Base-by-base conservation (phyloP, 129 eudicot genomes). In the Glebionis coronaria region DNA sequence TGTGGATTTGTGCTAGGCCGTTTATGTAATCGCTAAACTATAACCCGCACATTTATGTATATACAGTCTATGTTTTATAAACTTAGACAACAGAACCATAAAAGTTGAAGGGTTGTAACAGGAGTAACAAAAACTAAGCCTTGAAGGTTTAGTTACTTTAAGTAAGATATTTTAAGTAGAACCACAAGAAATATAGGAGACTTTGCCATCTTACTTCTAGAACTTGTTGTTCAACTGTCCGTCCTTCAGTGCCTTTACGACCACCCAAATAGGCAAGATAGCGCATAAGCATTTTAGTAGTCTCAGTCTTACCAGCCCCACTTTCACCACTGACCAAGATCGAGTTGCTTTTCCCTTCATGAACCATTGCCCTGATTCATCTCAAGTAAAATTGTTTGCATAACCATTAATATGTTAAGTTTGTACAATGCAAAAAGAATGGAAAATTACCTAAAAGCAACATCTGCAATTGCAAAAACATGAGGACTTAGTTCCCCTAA, bases 221-320 rank as follows among this genome's bases (percentile, higher is more conserved):
- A 69, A 94, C 99, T 89, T 94, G 95, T 70, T 94, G 99, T 49
- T 94, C 99, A 65, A 94, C 99, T 61, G 99, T 94, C 49, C 99
- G 75, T 62, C 97, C 99, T 84, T 89, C 99, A 35, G 95, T 94
- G 74, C 86, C 90, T 79, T 84, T 80, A 73, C 95, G 93, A 38
- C 97, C 99, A 54, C 99, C 99, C 87, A 94, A 79, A 81, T 81
- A 89, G n/a, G 99, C 99, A 82, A 94, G 92, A 79, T 94, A 94
- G 11, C 84, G 92, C 97, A 94, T 94, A 87, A 89, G 97, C 99
- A 94, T 94, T 83, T 94, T 94, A 56, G 99, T 94, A 47, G 99
- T 94, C 79, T 90, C 99, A n/a, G 99, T 94, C 78, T 94, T 94
- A 61, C 99, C 99, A 23, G 99, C 95, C 58, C 97, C 99, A 69